A percentile compares a stretch with the other conserved stretches of the same genome.
phyloP scores from a whole-genome alignment of 768 basidiomycete genomes.

The Boletales sp. region DNA sequence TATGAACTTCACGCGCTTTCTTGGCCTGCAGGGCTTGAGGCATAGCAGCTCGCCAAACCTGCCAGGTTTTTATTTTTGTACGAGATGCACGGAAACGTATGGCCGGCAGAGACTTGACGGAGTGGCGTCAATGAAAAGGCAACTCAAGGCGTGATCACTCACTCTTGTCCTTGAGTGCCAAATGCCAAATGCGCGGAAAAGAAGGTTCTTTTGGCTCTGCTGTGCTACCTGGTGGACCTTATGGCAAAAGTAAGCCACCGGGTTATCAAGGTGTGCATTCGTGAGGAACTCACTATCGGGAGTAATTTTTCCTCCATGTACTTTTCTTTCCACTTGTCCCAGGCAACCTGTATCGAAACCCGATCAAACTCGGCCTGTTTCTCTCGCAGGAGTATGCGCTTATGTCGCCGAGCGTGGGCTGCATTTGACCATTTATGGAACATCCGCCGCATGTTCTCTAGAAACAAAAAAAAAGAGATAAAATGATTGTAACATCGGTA shows the following conservation, averaged over 20 bases:
- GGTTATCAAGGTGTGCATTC: background rate
- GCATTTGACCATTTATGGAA: constrained; percentile 69
- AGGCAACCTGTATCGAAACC: constrained; percentile 48
- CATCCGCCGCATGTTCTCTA: constrained; percentile 64
- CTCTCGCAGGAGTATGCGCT: constrained; percentile 54
- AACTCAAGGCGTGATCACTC: constrained; percentile 13
- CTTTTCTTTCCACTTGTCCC: constrained; percentile 80
- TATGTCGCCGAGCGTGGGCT: constrained; percentile 57
- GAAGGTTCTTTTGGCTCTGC: constrained; percentile 54
- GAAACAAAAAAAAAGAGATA: background rate
- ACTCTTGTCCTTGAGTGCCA: constrained; percentile 80
- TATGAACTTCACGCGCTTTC: constrained; percentile 61
- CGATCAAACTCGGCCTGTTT: constrained; percentile 62
- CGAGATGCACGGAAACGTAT: constrained; percentile 68
- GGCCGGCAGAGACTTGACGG: constrained; percentile 68
- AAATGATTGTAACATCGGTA: constrained; percentile 2
- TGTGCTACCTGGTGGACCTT: constrained; percentile 46
- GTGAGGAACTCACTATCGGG: constrained; percentile 50
- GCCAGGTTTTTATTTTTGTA: constrained; percentile 59
- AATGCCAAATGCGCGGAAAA: constrained; percentile 65
- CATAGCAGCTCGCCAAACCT: constrained; percentile 64
- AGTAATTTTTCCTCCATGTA: constrained; percentile 63
- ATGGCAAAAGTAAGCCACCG: constrained; percentile 9
- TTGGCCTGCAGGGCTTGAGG: constrained; percentile 65
- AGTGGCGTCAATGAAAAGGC: constrained; percentile 7